These are phyloP conservation scores for Acer negundo DNA, from an alignment of 345 rosid species.

Conservation along the genomic window DNA sequence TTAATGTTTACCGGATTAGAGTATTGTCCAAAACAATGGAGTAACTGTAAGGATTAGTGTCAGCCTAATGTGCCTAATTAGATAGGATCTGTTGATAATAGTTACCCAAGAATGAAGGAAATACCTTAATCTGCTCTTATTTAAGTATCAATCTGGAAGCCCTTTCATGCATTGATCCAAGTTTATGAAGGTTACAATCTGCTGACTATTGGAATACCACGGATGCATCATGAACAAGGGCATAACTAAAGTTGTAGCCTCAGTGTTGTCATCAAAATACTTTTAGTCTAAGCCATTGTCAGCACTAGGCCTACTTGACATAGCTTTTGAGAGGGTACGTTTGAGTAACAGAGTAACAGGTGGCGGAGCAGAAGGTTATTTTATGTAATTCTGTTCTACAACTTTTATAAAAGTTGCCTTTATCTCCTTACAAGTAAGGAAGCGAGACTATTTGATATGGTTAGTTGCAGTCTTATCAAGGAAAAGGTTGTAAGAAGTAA, in stretches of 20 bases:
- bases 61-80: neutral
- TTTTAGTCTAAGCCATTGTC: conserved; percentile 10
- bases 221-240: neutral
- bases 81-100: neutral
- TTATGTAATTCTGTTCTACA: neutral
- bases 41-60: neutral
- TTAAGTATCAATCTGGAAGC: neutral
- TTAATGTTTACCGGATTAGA: neutral
- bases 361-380: neutral
- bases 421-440: neutral
- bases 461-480: neutral
- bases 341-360: neutral
- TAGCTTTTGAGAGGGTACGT: neutral
- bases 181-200: neutral
- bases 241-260: neutral
- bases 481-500: neutral
- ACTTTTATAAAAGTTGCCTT: neutral
- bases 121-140: neutral
- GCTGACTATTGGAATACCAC: neutral
- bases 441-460: neutral
- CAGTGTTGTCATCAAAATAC: neutral
- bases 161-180: neutral
- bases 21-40: neutral
- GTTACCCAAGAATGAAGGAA: neutral
- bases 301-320: neutral